A percentile compares a stretch with the other conserved stretches of the same genome.
Evolutionary conservation across 1,139 yeast genomes (phyloP).

Genomic region (Pichia terricola): DNA sequence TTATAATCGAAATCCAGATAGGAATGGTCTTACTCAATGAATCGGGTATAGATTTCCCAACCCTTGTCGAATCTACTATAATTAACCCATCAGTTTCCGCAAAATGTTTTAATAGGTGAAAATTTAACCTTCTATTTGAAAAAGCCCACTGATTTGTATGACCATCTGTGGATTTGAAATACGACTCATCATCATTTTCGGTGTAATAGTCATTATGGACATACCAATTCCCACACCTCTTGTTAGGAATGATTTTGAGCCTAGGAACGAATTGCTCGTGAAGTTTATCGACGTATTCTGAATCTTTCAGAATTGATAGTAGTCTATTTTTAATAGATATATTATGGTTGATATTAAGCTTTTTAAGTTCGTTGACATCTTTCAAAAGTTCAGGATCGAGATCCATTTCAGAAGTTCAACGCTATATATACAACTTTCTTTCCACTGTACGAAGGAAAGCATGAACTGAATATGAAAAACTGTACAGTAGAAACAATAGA

Average conservation of each 20-base stretch:
- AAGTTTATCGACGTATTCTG: constrained; percentile 29
- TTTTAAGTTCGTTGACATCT: constrained; percentile 10
- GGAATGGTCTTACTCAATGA: constrained; percentile 81
- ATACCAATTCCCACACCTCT: constrained; percentile 87
- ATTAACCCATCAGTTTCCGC: constrained; percentile 36
- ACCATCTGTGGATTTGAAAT: constrained; percentile 89
- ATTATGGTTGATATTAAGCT: constrained; percentile 8
- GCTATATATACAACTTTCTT: no score
- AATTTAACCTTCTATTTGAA: constrained; percentile 60
- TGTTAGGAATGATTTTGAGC: constrained; percentile 57
- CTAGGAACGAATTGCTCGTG: constrained; percentile 20
- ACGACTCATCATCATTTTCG: constrained; percentile 36
- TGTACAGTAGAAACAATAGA: not conserved
- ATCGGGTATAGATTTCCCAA: constrained; percentile 81
- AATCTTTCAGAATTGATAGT: constrained; percentile 60
- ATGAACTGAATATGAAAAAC: not conserved
- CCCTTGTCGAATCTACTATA: constrained; percentile 76
- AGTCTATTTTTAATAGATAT: constrained; percentile 49
- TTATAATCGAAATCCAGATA: constrained; percentile 82
- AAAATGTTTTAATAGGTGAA: constrained; percentile 52
- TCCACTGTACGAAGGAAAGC: no score
- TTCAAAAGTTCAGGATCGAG: constrained; percentile 15
- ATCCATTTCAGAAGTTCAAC: not conserved
- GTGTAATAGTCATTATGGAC: constrained; percentile 33
- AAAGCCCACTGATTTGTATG: constrained; percentile 77